phyloP scores from a whole-genome alignment of 1,284 basidiomycete species.

The Rhodotorula mucilaginosa region DNA sequence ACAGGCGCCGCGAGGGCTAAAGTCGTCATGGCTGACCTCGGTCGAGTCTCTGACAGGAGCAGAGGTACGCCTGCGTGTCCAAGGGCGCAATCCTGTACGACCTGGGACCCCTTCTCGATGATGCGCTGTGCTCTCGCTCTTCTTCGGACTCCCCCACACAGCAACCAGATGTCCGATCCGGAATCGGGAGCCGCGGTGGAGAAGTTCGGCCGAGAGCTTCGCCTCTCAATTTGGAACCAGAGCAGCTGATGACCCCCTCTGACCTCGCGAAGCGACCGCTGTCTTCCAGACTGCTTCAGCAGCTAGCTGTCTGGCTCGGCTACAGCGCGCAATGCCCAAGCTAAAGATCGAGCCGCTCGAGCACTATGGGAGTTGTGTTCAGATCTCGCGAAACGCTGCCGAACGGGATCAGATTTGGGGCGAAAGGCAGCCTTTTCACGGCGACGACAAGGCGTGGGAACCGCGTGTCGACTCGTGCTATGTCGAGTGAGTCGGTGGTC shows the following conservation, averaged over 20 bases:
- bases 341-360: background rate
- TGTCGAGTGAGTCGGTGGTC: constrained; percentile 5
- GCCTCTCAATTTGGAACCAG: no score
- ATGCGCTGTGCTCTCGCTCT: constrained; percentile 1
- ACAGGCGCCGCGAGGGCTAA: background rate
- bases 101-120: background rate
- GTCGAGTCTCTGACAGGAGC: background rate
- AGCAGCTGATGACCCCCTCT: no score
- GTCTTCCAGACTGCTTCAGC: no score
- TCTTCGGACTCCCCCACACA: background rate
- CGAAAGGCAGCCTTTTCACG: constrained; percentile 10
- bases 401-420: constrained; percentile 12
- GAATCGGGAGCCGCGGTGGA: background rate
- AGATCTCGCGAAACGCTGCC: background rate
- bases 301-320: background rate
- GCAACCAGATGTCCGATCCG: no score
- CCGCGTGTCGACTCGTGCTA: constrained; percentile 5
- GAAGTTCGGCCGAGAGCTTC: no score
- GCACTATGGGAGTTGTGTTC: background rate
- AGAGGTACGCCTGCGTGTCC: no score
- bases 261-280: no score
- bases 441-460: constrained; percentile 11
- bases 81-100: no score
- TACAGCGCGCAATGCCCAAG: background rate
- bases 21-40: background rate